Percentiles rank a stretch among this genome's conserved stretches.
Evolutionary conservation across 169 alveolate species (phyloP).

Genomic region (Eimeria brunetti): DNA sequence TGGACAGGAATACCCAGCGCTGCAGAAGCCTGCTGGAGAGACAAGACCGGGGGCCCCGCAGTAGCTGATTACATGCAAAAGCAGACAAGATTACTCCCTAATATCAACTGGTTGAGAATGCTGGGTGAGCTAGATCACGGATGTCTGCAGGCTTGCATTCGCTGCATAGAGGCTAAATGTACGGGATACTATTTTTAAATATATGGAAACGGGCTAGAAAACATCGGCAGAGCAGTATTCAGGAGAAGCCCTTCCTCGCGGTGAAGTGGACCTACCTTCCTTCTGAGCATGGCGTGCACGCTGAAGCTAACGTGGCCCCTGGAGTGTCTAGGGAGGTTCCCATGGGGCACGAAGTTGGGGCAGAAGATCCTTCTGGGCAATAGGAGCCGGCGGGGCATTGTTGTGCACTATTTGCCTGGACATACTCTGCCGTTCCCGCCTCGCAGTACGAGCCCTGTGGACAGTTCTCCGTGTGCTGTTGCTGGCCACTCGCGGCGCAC

Average conservation of each 20-base stretch:
- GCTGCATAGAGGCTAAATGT: not conserved
- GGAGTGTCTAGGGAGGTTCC: constrained; percentile 33
- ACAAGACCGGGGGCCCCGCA: constrained; percentile 54
- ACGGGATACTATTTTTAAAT: not conserved
- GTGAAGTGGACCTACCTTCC: constrained; percentile 23
- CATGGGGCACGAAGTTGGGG: constrained; percentile 68
- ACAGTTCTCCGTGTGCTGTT: constrained; percentile 66
- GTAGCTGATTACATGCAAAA: constrained; percentile 31
- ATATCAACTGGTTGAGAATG: not conserved
- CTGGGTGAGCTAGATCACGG: not conserved
- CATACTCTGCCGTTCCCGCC: constrained; percentile 59
- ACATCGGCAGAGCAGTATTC: not conserved
- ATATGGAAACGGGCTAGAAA: not conserved
- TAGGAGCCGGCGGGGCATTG: constrained; percentile 87
- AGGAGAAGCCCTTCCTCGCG: not conserved
- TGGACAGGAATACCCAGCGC: constrained; percentile 62
- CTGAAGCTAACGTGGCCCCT: not conserved
- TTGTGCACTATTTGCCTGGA: constrained; percentile 11
- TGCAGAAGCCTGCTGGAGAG: constrained; percentile 9
- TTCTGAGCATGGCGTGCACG: constrained; percentile 20
- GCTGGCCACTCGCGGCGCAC: constrained; percentile 32
- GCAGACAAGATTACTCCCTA: not conserved
- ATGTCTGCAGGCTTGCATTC: not conserved
- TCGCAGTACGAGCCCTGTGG: constrained; percentile 84
- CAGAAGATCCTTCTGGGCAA: constrained; percentile 72